phyloP scores from a whole-genome alignment of 306 rosid genomes.

The Sphenostylis stenocarpa region DNA sequence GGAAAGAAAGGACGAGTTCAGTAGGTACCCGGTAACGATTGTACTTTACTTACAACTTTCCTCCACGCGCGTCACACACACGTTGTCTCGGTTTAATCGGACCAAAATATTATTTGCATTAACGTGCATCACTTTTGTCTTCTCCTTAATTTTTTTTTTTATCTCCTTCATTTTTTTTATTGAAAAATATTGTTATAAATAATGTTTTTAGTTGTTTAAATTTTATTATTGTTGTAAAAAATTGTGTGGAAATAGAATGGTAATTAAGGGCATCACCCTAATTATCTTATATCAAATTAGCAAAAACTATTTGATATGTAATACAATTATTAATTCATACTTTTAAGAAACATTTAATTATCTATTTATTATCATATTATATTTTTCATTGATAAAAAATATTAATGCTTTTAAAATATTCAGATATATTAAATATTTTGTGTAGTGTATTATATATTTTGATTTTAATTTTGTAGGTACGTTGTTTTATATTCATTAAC shows the following conservation, averaged over 20 bases:
- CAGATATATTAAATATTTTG: not conserved
- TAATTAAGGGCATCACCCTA: too few relatives aligned
- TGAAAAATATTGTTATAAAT: too few relatives aligned
- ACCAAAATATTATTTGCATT: too few relatives aligned
- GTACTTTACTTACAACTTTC: not conserved
- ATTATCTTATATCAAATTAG: too few relatives aligned
- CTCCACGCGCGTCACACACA: slow-evolving; percentile 58
- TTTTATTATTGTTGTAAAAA: too few relatives aligned
- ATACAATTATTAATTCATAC: not conserved
- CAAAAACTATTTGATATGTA: too few relatives aligned
- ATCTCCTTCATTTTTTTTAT: too few relatives aligned
- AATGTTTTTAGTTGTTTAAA: too few relatives aligned
- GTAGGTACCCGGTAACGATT: slow-evolving; percentile 44
- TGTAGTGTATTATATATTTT: not conserved
- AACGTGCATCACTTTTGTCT: not conserved
- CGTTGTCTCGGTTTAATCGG: too few relatives aligned
- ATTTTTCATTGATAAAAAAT: not conserved
- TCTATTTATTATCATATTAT: not conserved
- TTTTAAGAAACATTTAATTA: not conserved
- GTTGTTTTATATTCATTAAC: not conserved
- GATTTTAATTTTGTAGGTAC: not conserved
- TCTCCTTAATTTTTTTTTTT: too few relatives aligned
- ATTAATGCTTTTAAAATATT: too few relatives aligned
- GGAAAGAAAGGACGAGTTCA: slow-evolving; percentile 35
- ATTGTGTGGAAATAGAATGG: too few relatives aligned